Evolutionary conservation across 140 eudicot genomes (phyloP), one percentile per base, ranked within the genome.

Genomic region (Senecio squalidus): DNA sequence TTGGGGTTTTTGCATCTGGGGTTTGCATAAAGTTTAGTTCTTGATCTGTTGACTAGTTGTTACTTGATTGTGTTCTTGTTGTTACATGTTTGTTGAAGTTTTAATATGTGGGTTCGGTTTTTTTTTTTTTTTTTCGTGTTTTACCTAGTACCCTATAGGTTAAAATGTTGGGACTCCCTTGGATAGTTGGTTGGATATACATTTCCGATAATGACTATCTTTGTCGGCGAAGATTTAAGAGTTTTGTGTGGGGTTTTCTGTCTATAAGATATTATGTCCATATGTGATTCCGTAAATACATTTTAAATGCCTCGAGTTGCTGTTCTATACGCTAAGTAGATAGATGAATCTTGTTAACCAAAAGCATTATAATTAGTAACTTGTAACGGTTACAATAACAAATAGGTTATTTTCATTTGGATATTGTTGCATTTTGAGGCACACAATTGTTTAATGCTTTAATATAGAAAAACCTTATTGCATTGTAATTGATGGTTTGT

Each of bases 21-120:
- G 24, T 66, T 41, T 41, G 45, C 25, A 54, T n/a, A 36, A 55
- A 66, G 3, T 69, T 58, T 17, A 8, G n/a, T 50, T 59, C 45
- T 68, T 68, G 15, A 24, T 49, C 4, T 50, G 41, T 64, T 64
- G 23, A 23, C 2, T 14, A 23, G 41, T 48, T 2, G 26, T 47
- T 40, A 26, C 29, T 44, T 69, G 62, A 17, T 25, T 50, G 21
- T 4, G 36, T 47, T 50, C 14, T 7, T 6, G 20, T 18, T 5
- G 50, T 38, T 18, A 33, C 33, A 26, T 49, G 61, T 3, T 60
- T 69, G n/a, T n/a, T n/a, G 30, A 25, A 18, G 41, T 34, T 66
- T 48, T 16, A 11, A 43, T 67, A 55, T 30, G 1, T 40, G 55
- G 64, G 31, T 66, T 53, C 15, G 53, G 33, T 31, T 29, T 26